A percentile compares a stretch with the other conserved stretches of the same genome.
Evolutionary conservation across 495 filamentous ascomycete genomes (phyloP).

Genomic region (Penicillium chermesinum): DNA sequence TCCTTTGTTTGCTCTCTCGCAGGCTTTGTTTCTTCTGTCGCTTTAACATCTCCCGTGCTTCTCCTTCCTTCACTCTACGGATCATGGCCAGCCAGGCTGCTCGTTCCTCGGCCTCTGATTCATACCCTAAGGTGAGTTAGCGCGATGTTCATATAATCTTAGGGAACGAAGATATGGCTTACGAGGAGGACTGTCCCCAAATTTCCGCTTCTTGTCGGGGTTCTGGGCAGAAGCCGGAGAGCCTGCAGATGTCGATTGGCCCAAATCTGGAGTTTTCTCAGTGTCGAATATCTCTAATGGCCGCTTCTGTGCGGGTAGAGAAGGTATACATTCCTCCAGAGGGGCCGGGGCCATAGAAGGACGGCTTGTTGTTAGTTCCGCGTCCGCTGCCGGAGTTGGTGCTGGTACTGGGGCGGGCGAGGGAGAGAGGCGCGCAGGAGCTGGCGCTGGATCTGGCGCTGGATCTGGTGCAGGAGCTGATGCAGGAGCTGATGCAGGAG

Average conservation of each 20-base stretch:
- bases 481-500: no score
- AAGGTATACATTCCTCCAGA: no score
- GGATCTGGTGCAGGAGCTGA: no score
- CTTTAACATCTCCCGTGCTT: slow-evolving; percentile 10
- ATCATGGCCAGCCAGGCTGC: slow-evolving; percentile 19
- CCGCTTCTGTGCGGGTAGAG: no score
- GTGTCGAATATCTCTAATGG: no score
- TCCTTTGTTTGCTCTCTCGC: slow-evolving; percentile 20
- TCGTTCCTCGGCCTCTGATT: slow-evolving; percentile 10
- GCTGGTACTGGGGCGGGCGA: no score
- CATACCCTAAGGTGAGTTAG: background rate
- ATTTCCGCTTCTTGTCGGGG: background rate
- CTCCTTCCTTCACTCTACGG: slow-evolving; percentile 1
- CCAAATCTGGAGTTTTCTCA: background rate
- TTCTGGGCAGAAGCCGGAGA: background rate
- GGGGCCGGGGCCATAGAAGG: no score
- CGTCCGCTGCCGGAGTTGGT: no score
- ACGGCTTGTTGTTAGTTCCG: no score
- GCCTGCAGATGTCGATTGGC: background rate
- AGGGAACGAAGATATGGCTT: background rate
- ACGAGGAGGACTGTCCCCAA: background rate
- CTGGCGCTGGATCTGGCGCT: no score
- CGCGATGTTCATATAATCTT: background rate
- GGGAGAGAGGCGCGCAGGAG: no score
- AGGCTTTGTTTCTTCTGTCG: background rate